Conservation (phyloP, 805 yeast species). For the Kregervanrija fluxuum region DNA sequence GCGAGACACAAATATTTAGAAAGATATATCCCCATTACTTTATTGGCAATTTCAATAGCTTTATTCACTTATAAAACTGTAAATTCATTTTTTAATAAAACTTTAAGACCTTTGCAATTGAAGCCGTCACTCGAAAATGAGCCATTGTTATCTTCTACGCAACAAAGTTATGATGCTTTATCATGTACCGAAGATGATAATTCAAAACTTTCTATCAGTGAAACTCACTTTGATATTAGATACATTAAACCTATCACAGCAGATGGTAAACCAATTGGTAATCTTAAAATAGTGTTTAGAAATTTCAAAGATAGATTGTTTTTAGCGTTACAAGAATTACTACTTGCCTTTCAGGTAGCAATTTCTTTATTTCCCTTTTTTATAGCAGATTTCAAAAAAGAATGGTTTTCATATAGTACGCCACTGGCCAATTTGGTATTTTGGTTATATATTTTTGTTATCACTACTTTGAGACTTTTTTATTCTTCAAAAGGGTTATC, state of each 20-base stretch:
- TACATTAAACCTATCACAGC: conserved; percentile 44
- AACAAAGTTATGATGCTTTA: background rate
- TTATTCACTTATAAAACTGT: conserved; percentile 11
- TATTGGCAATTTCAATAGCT: conserved; percentile 27
- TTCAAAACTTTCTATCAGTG: conserved; percentile 27
- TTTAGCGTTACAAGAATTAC: conserved; percentile 38
- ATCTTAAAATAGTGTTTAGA: conserved; percentile 40
- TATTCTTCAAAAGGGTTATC: conserved; percentile 29
- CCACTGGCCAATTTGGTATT: conserved; percentile 25
- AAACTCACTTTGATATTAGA: conserved; percentile 60
- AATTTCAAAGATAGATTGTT: conserved; percentile 45
- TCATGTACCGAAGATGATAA: background rate
- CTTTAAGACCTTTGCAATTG: background rate
- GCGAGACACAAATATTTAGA: conserved; percentile 34
- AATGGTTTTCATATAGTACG: conserved; percentile 24
- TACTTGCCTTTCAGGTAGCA: conserved; percentile 32
- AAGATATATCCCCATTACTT: conserved; percentile 19
- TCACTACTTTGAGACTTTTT: conserved; percentile 34
- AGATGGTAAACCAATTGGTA: conserved; percentile 60
- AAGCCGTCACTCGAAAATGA: conserved; percentile 1
- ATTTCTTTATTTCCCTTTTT: conserved; percentile 30
- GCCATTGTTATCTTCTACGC: background rate
- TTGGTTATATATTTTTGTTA: conserved; percentile 37
- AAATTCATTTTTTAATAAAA: no score
- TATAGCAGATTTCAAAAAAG: conserved; percentile 24